Percentiles rank a stretch among this genome's conserved stretches.
These are phyloP conservation scores for Phtheirospermum japonicum DNA, from an alignment of 257 asterid species.

Conservation along the genomic window DNA sequence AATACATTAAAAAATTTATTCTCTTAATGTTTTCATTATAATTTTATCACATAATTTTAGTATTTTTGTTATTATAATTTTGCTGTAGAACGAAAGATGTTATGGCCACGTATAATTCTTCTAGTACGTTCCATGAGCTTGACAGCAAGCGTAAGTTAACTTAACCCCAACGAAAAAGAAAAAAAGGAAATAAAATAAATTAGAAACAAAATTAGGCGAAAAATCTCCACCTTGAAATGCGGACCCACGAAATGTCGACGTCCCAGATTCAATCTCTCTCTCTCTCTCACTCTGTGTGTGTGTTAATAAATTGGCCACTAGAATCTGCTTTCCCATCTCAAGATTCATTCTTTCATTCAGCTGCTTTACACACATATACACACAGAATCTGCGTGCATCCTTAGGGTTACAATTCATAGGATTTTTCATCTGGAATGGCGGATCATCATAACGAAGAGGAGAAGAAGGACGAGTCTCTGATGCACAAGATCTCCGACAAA, in stretches of 20 bases:
- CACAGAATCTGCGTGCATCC: slow-evolving; percentile 28
- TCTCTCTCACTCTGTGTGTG: background rate
- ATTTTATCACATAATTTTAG: too few species aligned
- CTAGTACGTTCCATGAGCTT: slow-evolving; percentile 34
- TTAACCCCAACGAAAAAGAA: slow-evolving; percentile 29
- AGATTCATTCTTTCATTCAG: slow-evolving; percentile 28
- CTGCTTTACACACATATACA: background rate
- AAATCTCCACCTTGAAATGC: slow-evolving; percentile 26
- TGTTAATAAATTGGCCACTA: background rate
- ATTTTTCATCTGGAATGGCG: slow-evolving; percentile 40
- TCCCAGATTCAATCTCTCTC: slow-evolving; percentile 25
- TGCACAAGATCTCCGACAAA: slow-evolving; percentile 54
- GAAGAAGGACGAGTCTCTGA: slow-evolving; percentile 46
- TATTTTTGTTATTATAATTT: too few species aligned
- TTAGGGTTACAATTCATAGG: background rate
- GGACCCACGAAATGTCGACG: slow-evolving; percentile 24
- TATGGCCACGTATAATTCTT: slow-evolving; percentile 23
- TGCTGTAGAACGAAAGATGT: too few species aligned
- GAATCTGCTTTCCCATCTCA: slow-evolving; percentile 21
- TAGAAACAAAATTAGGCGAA: slow-evolving; percentile 16
- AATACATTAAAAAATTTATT: too few species aligned
- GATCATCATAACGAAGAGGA: slow-evolving; percentile 66
- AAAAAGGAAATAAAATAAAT: background rate
- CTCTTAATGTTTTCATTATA: too few species aligned
- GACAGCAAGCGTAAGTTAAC: slow-evolving; percentile 25